Base-by-base conservation (phyloP, 176 grass and related monocot genomes). In the Leersia perrieri region DNA sequence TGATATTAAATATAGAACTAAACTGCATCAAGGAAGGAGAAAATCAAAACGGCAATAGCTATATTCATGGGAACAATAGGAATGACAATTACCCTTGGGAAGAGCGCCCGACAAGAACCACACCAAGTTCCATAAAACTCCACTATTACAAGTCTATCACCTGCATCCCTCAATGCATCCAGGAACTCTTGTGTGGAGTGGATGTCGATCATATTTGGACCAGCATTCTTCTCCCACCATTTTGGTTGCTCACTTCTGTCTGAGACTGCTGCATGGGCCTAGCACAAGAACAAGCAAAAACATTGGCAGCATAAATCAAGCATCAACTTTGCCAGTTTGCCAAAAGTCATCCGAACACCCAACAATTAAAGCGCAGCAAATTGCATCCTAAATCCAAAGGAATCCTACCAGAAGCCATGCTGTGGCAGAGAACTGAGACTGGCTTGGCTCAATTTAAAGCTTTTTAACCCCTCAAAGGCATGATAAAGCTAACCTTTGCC, bases 111-210 rank as follows among this genome's bases (percentile, higher is more conserved):
- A 72, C 96, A 99, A 65, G 96, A 99, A 82, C 90, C 96, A 60
- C 96, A 99, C 96, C 96, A 99, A 69, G 96, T 99, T 39, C 96
- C 92, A 41, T 95, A 99, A 73, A 99, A 95, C 44, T 99, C 96
- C 26, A 87, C 92, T 76, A 89, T 76, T 66, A 99, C 88, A 75
- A 99, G 92, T 66, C 82, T 88, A 0, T 99, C 90, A 11, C 88
- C 82, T 20, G 96, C 96, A 89, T 91, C 83, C 74, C 74, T 91
- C 10, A 95, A 77, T 34, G 96, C 92, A 75, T 99, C 88, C 86
- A 99, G 66, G 67, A 99, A 95, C 65, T 99, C 96, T 63, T 91
- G 84, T 40, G 96, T 99, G n/a, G 96, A 95, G 63, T 93, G 92
- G 51, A 99, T 86, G 62, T 99, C 92, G 41, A 99, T 82, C 96